Evolutionary conservation across 345 rosid genomes (phyloP).

Genomic region (Salix suchowensis): DNA sequence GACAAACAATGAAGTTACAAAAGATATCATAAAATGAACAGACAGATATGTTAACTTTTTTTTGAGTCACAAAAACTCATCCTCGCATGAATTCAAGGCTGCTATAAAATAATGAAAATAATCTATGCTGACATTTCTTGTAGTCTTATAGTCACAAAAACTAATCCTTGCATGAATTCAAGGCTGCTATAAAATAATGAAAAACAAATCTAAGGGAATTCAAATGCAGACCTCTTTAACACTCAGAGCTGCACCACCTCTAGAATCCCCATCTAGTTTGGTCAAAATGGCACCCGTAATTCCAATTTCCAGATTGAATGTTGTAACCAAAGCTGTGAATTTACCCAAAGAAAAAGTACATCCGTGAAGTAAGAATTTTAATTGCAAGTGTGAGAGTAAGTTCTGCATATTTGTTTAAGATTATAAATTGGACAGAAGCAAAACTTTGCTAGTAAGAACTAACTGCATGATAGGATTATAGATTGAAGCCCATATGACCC

Average conservation of each 20-base stretch:
- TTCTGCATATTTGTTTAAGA: neutral
- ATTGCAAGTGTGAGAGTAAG: neutral
- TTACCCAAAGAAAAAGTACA: neutral
- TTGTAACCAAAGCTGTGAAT: conserved; percentile 78
- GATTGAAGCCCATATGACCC: neutral
- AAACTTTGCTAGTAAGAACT: neutral
- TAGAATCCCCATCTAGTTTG: conserved; percentile 96
- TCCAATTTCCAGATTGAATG: conserved; percentile 95
- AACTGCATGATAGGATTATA: neutral
- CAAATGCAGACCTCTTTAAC: conserved; percentile 76
- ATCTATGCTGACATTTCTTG: neutral
- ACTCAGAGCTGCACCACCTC: conserved; percentile 99
- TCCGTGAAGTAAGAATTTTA: neutral
- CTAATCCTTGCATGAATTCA: neutral
- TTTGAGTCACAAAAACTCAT: neutral
- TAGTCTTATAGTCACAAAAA: neutral
- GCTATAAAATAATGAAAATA: neutral
- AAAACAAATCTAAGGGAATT: conserved; percentile 1
- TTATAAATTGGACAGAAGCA: neutral
- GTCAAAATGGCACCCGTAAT: conserved; percentile 98
- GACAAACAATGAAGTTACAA: neutral
- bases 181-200: neutral
- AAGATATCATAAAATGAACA: neutral
- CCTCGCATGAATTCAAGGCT: neutral
- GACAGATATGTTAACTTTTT: neutral